Conservation (phyloP, 345 rosid genomes). For the Dipteronia dyeriana region DNA sequence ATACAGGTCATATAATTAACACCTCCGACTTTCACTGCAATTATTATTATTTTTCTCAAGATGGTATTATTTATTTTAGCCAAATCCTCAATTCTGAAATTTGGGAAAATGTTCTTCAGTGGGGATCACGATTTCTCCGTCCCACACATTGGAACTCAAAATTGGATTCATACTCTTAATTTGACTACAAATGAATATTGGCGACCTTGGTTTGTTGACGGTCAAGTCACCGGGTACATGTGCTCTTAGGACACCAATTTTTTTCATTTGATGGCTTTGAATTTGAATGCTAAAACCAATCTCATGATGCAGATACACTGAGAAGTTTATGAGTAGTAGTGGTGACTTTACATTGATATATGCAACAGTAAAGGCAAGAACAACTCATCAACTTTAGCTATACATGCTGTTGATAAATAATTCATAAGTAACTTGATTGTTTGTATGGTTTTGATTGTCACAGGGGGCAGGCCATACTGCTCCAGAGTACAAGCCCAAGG, state of each 20-base stretch:
- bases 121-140: slow-evolving; percentile 38
- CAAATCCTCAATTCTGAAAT: background rate
- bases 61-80: no score
- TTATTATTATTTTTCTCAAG: no score
- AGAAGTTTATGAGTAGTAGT: slow-evolving; percentile 15
- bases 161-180: slow-evolving; percentile 26
- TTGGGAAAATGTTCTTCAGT: slow-evolving; percentile 12
- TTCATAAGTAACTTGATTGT: background rate
- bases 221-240: no score
- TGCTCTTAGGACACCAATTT: no score
- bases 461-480: slow-evolving; percentile 39
- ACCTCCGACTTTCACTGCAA: no score
- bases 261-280: background rate
- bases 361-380: slow-evolving; percentile 29
- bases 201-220: slow-evolving; percentile 33
- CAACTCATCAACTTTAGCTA: background rate
- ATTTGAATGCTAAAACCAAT: background rate
- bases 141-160: slow-evolving; percentile 30
- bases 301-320: slow-evolving; percentile 27
- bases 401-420: background rate
- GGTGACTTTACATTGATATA: slow-evolving; percentile 21
- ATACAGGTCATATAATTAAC: slow-evolving; percentile 25
- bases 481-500: slow-evolving; percentile 34
- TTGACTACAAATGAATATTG: slow-evolving; percentile 23
- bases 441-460: background rate